Evolutionary conservation across 192 early-diverging fungal genomes (phyloP).

Genomic region (Haplosporangium gracile): DNA sequence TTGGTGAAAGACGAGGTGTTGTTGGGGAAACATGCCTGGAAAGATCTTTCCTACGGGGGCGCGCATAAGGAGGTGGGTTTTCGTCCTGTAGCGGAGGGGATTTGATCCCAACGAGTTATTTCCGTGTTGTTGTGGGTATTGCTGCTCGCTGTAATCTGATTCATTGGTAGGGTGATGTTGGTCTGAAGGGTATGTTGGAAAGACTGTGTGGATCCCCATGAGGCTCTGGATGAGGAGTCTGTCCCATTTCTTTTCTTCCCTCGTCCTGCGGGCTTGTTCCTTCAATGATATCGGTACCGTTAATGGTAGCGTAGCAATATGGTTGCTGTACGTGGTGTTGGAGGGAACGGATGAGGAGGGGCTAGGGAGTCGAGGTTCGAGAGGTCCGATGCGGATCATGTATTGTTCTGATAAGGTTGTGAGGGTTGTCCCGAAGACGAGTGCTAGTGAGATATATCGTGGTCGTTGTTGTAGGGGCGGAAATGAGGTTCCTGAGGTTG

Average conservation of each 20-base stretch:
- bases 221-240: slow-evolving; percentile 30
- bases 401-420: slow-evolving; percentile 43
- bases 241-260: slow-evolving; percentile 34
- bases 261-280: background rate
- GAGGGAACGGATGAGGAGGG: background rate
- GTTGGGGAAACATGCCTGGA: slow-evolving; percentile 32
- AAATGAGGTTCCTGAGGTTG: background rate
- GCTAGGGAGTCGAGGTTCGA: slow-evolving; percentile 12
- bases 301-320: background rate
- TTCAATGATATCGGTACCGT: background rate
- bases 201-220: slow-evolving; percentile 20
- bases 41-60: slow-evolving; percentile 15
- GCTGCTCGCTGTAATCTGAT: too few species aligned
- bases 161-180: background rate
- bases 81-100: background rate
- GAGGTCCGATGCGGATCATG: slow-evolving; percentile 45
- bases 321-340: background rate
- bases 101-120: background rate
- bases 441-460: slow-evolving; percentile 24
- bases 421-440: slow-evolving; percentile 33
- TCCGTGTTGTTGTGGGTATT: background rate
- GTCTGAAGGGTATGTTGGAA: background rate
- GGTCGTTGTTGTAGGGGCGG: background rate
- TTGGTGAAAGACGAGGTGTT: slow-evolving; percentile 23
- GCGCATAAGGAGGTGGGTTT: slow-evolving; percentile 30